Evolutionary conservation across 306 rosid genomes (phyloP).

Genomic region (Oxytropis ochrocephala): DNA sequence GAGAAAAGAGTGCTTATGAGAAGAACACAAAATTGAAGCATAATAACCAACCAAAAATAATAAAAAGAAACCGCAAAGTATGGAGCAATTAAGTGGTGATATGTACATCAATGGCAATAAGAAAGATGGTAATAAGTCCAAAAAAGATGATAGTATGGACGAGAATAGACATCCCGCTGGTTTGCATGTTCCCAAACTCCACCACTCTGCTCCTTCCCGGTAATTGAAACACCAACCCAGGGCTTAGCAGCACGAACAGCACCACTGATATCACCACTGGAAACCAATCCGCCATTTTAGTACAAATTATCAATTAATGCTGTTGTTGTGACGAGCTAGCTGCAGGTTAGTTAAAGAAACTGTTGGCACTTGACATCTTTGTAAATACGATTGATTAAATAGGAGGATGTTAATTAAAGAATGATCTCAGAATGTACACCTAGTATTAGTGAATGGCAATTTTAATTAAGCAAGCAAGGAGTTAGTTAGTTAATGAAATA

Average conservation of each 20-base stretch:
- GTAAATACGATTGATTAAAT: no score
- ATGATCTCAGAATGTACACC: no score
- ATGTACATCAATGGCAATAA: conserved; percentile 58
- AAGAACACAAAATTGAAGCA: background rate
- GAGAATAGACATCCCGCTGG: conserved; percentile 45
- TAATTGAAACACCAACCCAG: conserved; percentile 55
- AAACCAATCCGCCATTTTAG: conserved; percentile 73
- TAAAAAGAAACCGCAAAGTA: background rate
- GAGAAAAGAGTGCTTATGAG: no score
- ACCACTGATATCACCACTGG: conserved; percentile 72
- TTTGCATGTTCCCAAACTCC: conserved; percentile 56
- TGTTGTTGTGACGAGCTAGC: no score
- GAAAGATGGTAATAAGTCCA: conserved; percentile 59
- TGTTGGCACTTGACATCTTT: no score
- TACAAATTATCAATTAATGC: no score
- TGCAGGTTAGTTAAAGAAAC: no score
- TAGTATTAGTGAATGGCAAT: no score
- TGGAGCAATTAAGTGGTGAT: conserved; percentile 21
- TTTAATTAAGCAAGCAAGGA: no score
- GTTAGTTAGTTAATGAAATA: no score
- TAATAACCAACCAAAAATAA: no score
- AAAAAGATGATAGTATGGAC: conserved; percentile 61
- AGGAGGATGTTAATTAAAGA: no score
- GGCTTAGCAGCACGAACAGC: conserved; percentile 56
- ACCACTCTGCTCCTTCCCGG: conserved; percentile 50